These are phyloP conservation scores for Penicillium sp. DNA, from an alignment of 2,329 filamentous ascomycete genomes.

Conservation along the genomic window DNA sequence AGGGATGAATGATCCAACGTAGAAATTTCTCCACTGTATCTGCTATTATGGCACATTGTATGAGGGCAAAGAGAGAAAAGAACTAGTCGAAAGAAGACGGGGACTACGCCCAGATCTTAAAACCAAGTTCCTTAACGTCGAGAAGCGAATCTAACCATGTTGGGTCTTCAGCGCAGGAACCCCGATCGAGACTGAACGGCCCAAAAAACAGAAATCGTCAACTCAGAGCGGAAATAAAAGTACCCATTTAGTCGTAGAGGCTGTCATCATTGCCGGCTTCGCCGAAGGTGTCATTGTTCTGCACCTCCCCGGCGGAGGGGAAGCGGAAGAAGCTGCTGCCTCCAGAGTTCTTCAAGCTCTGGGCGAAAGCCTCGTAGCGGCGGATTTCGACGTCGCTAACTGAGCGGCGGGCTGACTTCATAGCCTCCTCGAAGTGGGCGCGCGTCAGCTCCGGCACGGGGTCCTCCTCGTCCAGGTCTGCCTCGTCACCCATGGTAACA, in stretches of 20 bases:
- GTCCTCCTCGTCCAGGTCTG: constrained; percentile 64
- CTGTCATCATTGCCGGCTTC: constrained; percentile 92
- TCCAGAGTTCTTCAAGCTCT: constrained; percentile 98
- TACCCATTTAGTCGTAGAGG: constrained; percentile 77
- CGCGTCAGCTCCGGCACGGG: constrained; percentile 94
- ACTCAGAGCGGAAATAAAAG: constrained; percentile 18
- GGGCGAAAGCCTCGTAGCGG: constrained; percentile 95
- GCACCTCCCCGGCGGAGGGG: constrained; percentile 62
- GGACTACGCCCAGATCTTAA: constrained; percentile 16
- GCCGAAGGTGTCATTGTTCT: constrained; percentile 62
- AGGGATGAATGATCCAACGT: constrained; percentile 8
- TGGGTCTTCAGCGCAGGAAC: constrained; percentile 15
- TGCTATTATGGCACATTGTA: constrained; percentile 31
- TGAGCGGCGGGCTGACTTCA: constrained; percentile 89
- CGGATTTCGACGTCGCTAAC: constrained; percentile 97
- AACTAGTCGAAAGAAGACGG: constrained; percentile 21
- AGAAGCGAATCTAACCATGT: constrained; percentile 21
- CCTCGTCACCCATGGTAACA: constrained; percentile 72
- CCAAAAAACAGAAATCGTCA: constrained; percentile 21
- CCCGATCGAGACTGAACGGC: constrained; percentile 12
- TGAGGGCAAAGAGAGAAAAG: constrained; percentile 12
- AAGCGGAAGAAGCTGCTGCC: constrained; percentile 98
- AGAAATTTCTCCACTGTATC: constrained; percentile 20
- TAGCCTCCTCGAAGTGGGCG: constrained; percentile 97
- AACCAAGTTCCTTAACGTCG: constrained; percentile 19